These are phyloP conservation scores for Boletus rex-veris DNA, from an alignment of 768 basidiomycete species.

Conservation along the genomic window DNA sequence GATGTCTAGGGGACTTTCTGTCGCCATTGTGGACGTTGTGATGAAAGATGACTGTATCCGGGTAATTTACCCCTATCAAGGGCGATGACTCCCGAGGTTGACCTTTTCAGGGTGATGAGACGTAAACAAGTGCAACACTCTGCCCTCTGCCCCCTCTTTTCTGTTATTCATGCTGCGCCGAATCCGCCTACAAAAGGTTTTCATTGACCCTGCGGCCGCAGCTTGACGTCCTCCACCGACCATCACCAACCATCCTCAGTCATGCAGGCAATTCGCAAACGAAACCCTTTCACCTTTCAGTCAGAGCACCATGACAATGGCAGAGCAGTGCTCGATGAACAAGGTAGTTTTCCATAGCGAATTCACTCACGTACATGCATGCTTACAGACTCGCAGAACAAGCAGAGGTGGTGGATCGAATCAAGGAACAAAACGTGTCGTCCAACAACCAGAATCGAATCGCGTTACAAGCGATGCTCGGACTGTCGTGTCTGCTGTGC, in stretches of 20 bases:
- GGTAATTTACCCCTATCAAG: constrained; percentile 13
- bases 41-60: background rate
- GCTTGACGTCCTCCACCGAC: background rate
- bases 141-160: background rate
- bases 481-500: constrained; percentile 46
- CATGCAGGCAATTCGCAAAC: constrained; percentile 39
- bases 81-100: background rate
- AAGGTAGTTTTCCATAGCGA: constrained; percentile 36
- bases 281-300: constrained; percentile 42
- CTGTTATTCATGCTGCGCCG: background rate
- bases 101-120: background rate
- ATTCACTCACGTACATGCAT: background rate
- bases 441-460: constrained; percentile 42
- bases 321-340: constrained; percentile 45
- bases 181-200: constrained; percentile 8
- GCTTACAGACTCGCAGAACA: constrained; percentile 46
- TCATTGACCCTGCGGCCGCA: background rate
- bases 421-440: constrained; percentile 43
- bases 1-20: constrained; percentile 22
- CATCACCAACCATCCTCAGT: background rate
- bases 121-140: constrained; percentile 4
- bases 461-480: constrained; percentile 40
- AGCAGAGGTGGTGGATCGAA: constrained; percentile 48
- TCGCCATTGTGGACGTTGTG: constrained; percentile 17
- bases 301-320: constrained; percentile 33